Evolutionary conservation across 108 stramenopile genomes (phyloP), one percentile per base, ranked within the genome.

Genomic region (Seminavis robusta): DNA sequence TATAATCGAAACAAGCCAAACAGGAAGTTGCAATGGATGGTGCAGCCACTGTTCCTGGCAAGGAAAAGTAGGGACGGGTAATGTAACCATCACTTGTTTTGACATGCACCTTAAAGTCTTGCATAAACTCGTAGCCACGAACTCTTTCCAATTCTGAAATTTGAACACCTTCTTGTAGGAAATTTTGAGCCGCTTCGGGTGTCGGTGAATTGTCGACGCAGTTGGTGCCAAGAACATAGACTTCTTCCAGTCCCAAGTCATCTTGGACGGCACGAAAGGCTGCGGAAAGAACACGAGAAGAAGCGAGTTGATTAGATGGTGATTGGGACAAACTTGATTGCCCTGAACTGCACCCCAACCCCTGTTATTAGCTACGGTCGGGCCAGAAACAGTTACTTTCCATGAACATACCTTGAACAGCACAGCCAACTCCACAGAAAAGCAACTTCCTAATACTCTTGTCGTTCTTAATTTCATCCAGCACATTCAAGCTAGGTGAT

Each of bases 381-480:
- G n/a, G n/a, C n/a, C n/a, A n/a, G n/a, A n/a, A n/a, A n/a, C n/a
- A n/a, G n/a, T n/a, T n/a, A n/a, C n/a, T n/a, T n/a, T n/a, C n/a
- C n/a, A n/a, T n/a, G n/a, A 1, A 33, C 62, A 27, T 45, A 63
- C 69, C 71, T 79, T 90, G 88, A 19, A 90, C 88, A 20, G 88
- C 69, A 51, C 88, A 89, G 34, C 83, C 88, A 25, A 89, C 88
- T 13, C 88, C 88, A 61, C 88, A 89, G 71, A 85, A 89, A 15
- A 89, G 45, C 23, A 89, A 61, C 33, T 65, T 79, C 41, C 66
- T 65, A 46, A 89, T 81, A 17, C 79, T 65, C 10, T 57, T 46
- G 65, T 80, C 81, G 1, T 63, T 44, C 65, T 73, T 57, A 16
- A 89, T 60, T 33, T 85, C 58, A 57, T 89, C 88, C 57, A 89